phyloP scores from a whole-genome alignment of 78 protist species.

The Thecamonas trahens region DNA sequence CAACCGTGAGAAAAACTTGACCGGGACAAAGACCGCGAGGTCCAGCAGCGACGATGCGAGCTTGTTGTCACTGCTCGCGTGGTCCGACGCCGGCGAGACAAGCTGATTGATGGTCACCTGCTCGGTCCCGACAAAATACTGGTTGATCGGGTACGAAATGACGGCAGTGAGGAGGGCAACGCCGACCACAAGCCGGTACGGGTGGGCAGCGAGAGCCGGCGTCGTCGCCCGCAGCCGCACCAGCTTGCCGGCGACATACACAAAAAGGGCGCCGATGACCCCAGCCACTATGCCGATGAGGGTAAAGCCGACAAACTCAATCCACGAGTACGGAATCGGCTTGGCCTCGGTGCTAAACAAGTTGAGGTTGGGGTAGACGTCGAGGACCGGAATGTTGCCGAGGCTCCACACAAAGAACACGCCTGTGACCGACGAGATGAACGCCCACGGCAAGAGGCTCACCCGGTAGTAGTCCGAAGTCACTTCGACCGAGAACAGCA shows the following conservation, averaged over 20 bases:
- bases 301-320: conserved; percentile 12
- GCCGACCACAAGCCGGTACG: conserved; percentile 16
- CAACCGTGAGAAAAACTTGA: background rate
- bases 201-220: conserved; percentile 7
- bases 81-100: too few relatives aligned
- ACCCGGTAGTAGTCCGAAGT: conserved; percentile 63
- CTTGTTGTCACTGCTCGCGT: too few relatives aligned
- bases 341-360: too few relatives aligned
- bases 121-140: too few relatives aligned
- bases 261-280: conserved; percentile 44
- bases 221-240: conserved; percentile 31
- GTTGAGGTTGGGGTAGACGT: too few relatives aligned
- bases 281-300: conserved; percentile 43
- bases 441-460: too few relatives aligned
- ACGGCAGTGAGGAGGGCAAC: conserved; percentile 9
- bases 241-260: too few relatives aligned
- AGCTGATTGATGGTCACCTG: too few relatives aligned
- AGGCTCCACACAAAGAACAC: conserved; percentile 24
- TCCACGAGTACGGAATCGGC: conserved; percentile 7
- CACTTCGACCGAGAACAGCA: conserved; percentile 64
- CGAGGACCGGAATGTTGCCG: too few relatives aligned
- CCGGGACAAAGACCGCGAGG: too few relatives aligned
- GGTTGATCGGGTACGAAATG: conserved; percentile 5
- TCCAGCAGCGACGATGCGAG: too few relatives aligned
- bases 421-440: conserved; percentile 26